Evolutionary conservation across 2,329 filamentous ascomycete species (phyloP).

Genomic region (Zymoseptoria brevis): DNA sequence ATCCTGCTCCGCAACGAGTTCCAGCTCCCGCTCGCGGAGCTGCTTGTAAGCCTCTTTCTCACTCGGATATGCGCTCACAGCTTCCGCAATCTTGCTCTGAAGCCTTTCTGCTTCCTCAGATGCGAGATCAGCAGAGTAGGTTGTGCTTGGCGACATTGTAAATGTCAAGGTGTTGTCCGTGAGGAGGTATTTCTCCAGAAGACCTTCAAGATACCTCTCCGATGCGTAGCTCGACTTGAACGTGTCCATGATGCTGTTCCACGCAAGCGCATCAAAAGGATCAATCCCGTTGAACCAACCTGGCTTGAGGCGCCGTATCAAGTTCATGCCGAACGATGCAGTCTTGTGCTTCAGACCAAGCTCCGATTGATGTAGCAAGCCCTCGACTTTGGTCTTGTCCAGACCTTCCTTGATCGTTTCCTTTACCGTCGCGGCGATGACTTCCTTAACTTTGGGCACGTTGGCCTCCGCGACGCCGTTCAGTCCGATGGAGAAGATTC

Average conservation of each 20-base stretch:
- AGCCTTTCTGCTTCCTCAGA: constrained; percentile 70
- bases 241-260: constrained; percentile 77
- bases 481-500: constrained; percentile 83
- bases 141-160: constrained; percentile 81
- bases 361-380: constrained; percentile 87
- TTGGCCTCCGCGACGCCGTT: constrained; percentile 81
- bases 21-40: constrained; percentile 69
- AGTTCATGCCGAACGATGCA: constrained; percentile 83
- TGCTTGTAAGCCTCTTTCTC: constrained; percentile 62
- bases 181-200: constrained; percentile 83
- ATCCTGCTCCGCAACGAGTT: constrained; percentile 56
- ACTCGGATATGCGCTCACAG: constrained; percentile 59
- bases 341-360: constrained; percentile 94
- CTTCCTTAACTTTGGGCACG: constrained; percentile 66
- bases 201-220: constrained; percentile 70
- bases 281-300: constrained; percentile 95
- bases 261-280: constrained; percentile 82
- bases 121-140: constrained; percentile 64
- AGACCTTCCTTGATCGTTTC: constrained; percentile 70
- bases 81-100: constrained; percentile 63
- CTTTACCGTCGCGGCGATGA: constrained; percentile 63
- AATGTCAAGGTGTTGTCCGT: constrained; percentile 84
- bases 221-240: constrained; percentile 72
- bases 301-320: constrained; percentile 80
- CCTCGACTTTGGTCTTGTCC: constrained; percentile 82